phyloP scores from a whole-genome alignment of 2,329 filamentous ascomycete species.

The Pseudovirgaria hyperparasitica region DNA sequence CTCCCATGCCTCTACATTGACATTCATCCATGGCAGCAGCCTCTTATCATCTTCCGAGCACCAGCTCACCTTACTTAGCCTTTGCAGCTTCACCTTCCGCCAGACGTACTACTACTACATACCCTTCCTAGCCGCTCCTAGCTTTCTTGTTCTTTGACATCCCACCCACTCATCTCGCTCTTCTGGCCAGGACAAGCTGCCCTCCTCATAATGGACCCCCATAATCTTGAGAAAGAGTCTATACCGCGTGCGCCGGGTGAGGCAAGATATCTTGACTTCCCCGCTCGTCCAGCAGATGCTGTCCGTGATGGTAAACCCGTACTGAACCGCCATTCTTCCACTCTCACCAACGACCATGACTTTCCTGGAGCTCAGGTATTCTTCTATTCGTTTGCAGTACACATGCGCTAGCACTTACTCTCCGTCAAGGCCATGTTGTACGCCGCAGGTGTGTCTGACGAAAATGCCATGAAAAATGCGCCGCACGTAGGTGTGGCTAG shows the following conservation, averaged over 20 bases:
- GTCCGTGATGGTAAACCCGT: slow-evolving; percentile 46
- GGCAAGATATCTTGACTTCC: slow-evolving; percentile 43
- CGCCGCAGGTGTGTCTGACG: slow-evolving; percentile 74
- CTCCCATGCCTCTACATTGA: too few relatives aligned
- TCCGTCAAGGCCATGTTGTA: slow-evolving; percentile 76
- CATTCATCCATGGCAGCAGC: not conserved
- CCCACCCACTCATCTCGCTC: too few relatives aligned
- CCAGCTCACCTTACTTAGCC: not conserved
- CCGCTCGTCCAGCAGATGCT: slow-evolving; percentile 38
- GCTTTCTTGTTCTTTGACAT: not conserved
- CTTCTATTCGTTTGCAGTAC: slow-evolving; percentile 1
- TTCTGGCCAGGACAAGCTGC: too few relatives aligned
- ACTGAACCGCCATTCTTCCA: slow-evolving; percentile 77
- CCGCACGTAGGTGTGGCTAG: slow-evolving; percentile 85
- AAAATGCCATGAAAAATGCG: slow-evolving; percentile 74
- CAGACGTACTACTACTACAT: not conserved
- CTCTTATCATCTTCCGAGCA: not conserved
- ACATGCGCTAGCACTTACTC: slow-evolving; percentile 1
- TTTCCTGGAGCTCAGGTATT: slow-evolving; percentile 78
- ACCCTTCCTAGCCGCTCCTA: not conserved
- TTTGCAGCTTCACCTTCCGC: not conserved
- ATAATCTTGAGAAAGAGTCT: slow-evolving; percentile 22
- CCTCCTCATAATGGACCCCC: slow-evolving; percentile 20
- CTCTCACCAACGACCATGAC: slow-evolving; percentile 73
- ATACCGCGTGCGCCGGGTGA: slow-evolving; percentile 23